Conservation (phyloP, 371 early-diverging fungal species). For the Apophysomyces trapeziformis region DNA sequence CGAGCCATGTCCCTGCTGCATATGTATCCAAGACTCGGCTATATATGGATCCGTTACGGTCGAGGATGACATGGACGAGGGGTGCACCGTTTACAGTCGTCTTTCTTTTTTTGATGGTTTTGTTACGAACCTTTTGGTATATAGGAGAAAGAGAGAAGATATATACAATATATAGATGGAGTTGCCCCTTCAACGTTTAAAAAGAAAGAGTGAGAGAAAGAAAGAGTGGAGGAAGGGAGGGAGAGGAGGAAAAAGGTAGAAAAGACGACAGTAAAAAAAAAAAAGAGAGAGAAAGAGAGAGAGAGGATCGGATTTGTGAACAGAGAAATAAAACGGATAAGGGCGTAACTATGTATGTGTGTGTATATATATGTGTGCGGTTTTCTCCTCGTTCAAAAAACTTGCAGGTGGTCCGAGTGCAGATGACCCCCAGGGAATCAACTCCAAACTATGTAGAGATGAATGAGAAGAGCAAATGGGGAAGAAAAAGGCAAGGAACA, state of each 20-base stretch:
- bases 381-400: slow-evolving; percentile 3
- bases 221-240: too few relatives aligned
- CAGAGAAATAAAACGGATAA: slow-evolving; percentile 9
- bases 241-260: too few relatives aligned
- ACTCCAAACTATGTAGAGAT: neutral
- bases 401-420: slow-evolving; percentile 12
- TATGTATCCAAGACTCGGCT: slow-evolving; percentile 52
- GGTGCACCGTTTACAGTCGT: neutral
- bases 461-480: neutral
- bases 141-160: neutral
- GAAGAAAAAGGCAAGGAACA: slow-evolving; percentile 6
- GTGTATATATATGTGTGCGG: too few relatives aligned
- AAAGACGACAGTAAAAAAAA: neutral
- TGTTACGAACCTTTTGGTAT: neutral
- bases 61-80: slow-evolving; percentile 49
- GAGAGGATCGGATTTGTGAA: neutral
- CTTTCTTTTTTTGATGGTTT: neutral
- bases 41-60: slow-evolving; percentile 45
- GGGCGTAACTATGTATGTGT: neutral
- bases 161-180: neutral
- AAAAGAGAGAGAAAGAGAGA: neutral
- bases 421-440: slow-evolving; percentile 9
- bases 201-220: neutral
- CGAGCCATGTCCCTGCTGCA: slow-evolving; percentile 28
- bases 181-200: neutral